Evolutionary conservation across 352 stramenopile species (phyloP), one percentile per base, ranked within the genome.

Genomic region (Globisporangium acanthophoron): DNA sequence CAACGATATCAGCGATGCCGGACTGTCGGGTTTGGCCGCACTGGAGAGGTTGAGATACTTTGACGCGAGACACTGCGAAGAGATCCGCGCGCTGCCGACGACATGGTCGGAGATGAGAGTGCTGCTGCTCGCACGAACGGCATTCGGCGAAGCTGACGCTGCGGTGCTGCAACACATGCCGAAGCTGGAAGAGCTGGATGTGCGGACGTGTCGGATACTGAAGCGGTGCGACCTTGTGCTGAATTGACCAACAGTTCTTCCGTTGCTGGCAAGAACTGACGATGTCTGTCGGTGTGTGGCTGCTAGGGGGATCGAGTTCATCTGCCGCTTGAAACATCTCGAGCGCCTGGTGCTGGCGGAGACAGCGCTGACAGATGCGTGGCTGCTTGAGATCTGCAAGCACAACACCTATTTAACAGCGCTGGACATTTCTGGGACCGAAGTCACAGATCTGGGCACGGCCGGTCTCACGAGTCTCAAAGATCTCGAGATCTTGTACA

Each of bases 381-480:
- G 69, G 4, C 49, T 92, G 13, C 43, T 90, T 27, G 65, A 79
- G 55, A 82, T 92, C 47, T 90, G 80, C 71, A 80, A 77, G 39
- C 54, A 67, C 33, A 33, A 63, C 11, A 62, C 37, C 43, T 65
- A 71, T 21, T 62, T 92, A 33, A 73, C 75, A 40, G 67, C 63
- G 40, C 69, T 92, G 27, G 74, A 90, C 53, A 71, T 92, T 21
- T 89, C 83, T 0, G 72, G 81, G 45, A 90, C 83, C 0, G 80
- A 90, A 61, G 67, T 92, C 51, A 88, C 73, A 5, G 83, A 92
- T 57, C 61, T 48, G 29, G 80, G 83, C 41, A 69, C 77, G 3
- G 47, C 70, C 24, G 78, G 77, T 1, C 64, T 92, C 16, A 61
- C 62, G 20, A 73, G 71, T 18, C 56, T 93, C 20, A 73, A 69